A percentile compares a stretch with the other conserved stretches of the same genome.
phyloP scores from a whole-genome alignment of 1,284 basidiomycete species.

The Sporisorium scitamineum region DNA sequence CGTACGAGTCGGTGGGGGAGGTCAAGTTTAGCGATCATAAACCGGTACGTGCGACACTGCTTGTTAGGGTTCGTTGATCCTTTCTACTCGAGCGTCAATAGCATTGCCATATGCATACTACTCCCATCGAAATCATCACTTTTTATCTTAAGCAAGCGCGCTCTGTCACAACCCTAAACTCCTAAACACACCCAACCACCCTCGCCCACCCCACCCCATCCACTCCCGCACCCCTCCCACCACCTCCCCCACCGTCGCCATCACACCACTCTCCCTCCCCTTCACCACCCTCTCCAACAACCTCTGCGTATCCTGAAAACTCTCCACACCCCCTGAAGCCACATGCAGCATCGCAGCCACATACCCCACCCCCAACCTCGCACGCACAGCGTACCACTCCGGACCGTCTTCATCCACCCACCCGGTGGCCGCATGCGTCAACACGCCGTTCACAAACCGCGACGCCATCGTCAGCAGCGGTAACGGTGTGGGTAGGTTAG shows the following conservation, averaged over 20 bases:
- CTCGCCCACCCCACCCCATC: slow-evolving; percentile 39
- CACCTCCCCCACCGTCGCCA: slow-evolving; percentile 1
- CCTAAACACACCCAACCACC: slow-evolving; percentile 40
- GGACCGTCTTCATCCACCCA: slow-evolving; percentile 36
- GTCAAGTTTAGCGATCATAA: slow-evolving; percentile 52
- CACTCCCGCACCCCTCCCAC: slow-evolving; percentile 7
- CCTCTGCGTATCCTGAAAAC: slow-evolving; percentile 16
- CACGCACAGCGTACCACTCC: slow-evolving; percentile 29
- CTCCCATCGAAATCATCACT: no score
- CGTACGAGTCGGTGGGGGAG: slow-evolving; percentile 30
- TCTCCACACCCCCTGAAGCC: not conserved
- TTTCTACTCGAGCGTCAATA: not conserved
- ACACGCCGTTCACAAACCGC: not conserved
- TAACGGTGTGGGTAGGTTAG: slow-evolving; percentile 22
- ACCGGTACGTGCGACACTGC: slow-evolving; percentile 43
- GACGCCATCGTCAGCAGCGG: slow-evolving; percentile 22
- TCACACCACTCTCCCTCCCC: slow-evolving; percentile 16
- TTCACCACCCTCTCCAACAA: slow-evolving; percentile 16
- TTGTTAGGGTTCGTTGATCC: slow-evolving; percentile 31
- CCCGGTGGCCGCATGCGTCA: slow-evolving; percentile 14
- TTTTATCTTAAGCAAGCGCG: not conserved
- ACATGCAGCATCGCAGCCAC: slow-evolving; percentile 30
- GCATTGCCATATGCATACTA: not conserved
- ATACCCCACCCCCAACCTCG: slow-evolving; percentile 21
- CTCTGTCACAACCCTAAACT: slow-evolving; percentile 26